Evolutionary conservation across 169 alveolate genomes (phyloP), one percentile per base, ranked within the genome.

Genomic region (Pseudocohnilembus persalinus): DNA sequence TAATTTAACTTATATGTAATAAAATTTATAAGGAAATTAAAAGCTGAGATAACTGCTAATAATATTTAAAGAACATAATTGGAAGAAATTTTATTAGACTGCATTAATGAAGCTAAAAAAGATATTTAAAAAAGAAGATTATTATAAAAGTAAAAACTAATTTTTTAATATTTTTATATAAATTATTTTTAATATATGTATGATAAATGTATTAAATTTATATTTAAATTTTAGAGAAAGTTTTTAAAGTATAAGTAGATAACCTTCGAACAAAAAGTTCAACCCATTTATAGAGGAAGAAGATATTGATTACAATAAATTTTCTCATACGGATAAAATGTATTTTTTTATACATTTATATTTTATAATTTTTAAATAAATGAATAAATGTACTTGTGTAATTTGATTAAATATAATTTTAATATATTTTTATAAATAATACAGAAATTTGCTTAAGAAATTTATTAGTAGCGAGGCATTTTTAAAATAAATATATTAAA

Each of bases 51-150:
- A 15, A 77, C 89, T 33, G 25, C 77, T 65, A 77, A 73, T 34
- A 82, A 82, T 78, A 31, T 73, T 6, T 30, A 77, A 72, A 82
- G 91, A 78, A 75, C 85, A 82, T 85, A 88, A 1, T 29, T 88
- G 11, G 91, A 88, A 74, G 63, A 77, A 31, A 68, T 88, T 30
- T 73, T 88, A 73, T 74, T 88, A 63, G 91, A 88, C 1, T 88
- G 91, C 63, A 79, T 88, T 0, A 74, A 64, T 73, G 84, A 82
- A 35, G 74, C 78, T 16, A 88, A 88, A 74, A 88, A 83, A 83
- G 88, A 88, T 68, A 79, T 88, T 4, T 28, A 31, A n/a, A 82
- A 76, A 65, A 83, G 91, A 31, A 82, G 77, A 74, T 68, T 49
- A 49, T 4, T 20, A 11, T 49, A 49, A 49, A 49, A 49, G 68